Evolutionary conservation across 2,329 filamentous ascomycete species (phyloP), one percentile per base, ranked within the genome.

Genomic region (Alternaria burnsii): DNA sequence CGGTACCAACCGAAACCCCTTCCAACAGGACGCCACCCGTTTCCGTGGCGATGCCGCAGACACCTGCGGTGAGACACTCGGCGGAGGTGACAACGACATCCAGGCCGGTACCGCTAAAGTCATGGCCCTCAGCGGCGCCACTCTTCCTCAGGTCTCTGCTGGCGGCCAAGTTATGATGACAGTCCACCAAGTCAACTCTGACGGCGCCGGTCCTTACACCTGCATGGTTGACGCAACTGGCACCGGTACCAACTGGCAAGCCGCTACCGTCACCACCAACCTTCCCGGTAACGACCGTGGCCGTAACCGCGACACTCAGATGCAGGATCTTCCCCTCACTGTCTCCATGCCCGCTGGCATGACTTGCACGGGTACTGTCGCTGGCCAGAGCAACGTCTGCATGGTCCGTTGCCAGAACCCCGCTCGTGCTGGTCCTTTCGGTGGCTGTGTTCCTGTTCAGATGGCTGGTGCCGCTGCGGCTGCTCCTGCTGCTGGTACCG

Each of bases 141-240:
- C 71, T 36, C 84, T 90, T 24, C 87, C 88, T 11, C 87, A 90
- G 78, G 79, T 90, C 68, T 82, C 80, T 7, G 69, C 80, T 0
- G 88, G 88, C 50, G 88, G 88, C 58, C 68, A 82, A 16, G 54
- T 61, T 8, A 61, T 79, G 67, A 89, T 90, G 82, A 89, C 87
- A 1, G 80, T 90, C 10, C 88, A 89, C 78, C 88, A 90, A 75
- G 87, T 90, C 74, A 90, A 90, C 77, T 82, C 82, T 38, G 88
- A 91, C 66, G 88, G 88, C 59, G 88, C 86, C 60, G 88, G 88
- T 11, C 87, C 88, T 2, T 90, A 88, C 77, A 84, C 80, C 7
- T 89, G 87, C 80, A 87, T 87, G 82, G 87, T 90, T 73, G 88
- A 89, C 70, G 76, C 81, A 56, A 87, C 87, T 58, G 88, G 81